phyloP scores from a whole-genome alignment of 805 yeast species.

The Ogataea philodendri region DNA sequence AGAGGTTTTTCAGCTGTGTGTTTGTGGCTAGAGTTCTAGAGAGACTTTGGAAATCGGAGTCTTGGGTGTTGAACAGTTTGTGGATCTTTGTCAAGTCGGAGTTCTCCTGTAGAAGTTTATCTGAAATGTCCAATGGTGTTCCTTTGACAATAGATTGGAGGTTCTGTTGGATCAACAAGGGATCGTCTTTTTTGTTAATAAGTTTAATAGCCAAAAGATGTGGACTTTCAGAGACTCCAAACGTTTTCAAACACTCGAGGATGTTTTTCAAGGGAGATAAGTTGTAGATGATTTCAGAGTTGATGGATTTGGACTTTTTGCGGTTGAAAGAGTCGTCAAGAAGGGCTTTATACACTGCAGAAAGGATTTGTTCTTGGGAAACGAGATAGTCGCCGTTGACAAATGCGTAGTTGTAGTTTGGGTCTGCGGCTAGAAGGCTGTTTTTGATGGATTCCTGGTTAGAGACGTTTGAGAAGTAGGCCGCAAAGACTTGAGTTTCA shows the following conservation, averaged over 20 bases:
- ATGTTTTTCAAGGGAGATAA: conserved; percentile 71
- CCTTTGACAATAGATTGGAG: conserved; percentile 34
- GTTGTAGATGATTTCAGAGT: conserved; percentile 69
- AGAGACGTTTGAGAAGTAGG: conserved; percentile 45
- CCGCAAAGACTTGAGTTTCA: conserved; percentile 21
- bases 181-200: conserved; percentile 24
- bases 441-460: conserved; percentile 45
- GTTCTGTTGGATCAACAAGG: conserved; percentile 17
- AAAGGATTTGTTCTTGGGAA: conserved; percentile 59
- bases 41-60: conserved; percentile 19
- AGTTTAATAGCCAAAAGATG: conserved; percentile 54
- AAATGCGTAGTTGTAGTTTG: conserved; percentile 58
- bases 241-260: conserved; percentile 64
- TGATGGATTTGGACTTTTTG: conserved; percentile 61
- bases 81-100: conserved; percentile 32
- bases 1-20: conserved; percentile 33
- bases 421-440: conserved; percentile 44
- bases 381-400: conserved; percentile 57
- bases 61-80: conserved; percentile 29
- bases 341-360: conserved; percentile 61
- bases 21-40: conserved; percentile 26
- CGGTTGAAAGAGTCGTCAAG: conserved; percentile 46
- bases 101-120: conserved; percentile 30
- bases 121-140: conserved; percentile 33
- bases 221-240: conserved; percentile 58